Base-by-base conservation (phyloP, 108 stramenopile species). In the Stephanodiscus minutulus region DNA sequence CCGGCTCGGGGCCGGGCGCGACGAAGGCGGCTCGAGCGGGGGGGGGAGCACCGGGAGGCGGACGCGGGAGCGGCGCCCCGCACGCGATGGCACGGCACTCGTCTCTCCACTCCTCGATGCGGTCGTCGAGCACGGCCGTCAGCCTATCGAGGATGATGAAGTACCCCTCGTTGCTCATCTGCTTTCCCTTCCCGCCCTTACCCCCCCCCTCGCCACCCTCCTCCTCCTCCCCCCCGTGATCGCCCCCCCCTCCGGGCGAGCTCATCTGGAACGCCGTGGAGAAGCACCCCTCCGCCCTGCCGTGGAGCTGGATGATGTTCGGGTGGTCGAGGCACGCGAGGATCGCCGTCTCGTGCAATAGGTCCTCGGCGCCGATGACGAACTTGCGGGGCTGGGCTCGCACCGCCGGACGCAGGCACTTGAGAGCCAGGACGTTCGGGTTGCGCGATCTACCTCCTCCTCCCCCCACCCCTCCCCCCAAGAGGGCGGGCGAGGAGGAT, bases 81-180 rank as follows among this genome's bases (percentile, higher is more conserved):
- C 2, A 24, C 4, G 18, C 60, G 36, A 75, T 39, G 15, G 47
- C 37, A 7, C 25, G 67, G 27, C 65, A 76, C 62, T 79, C 77
- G 18, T 72, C 57, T 57, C 59, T 75, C 87, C 84, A 87, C 57
- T 82, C 66, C 13, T 75, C 70, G 47, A 88, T 83, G 10, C 66
- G 64, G 25, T 81, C 75, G 13, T 52, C 48, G 13, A 88, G 76
- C 1, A 79, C 77, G 35, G 59, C 69, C 31, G 64, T 50, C 10
- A 85, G 68, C 35, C 75, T 59, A 52, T 88, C 88, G 60, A 85
- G 57, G n/a, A 88, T 57, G 24, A 88, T 71, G 65, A 82, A 84
- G 58, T 83, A 85, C 47, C 85, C 83, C 25, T 82, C 77, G 37
- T 81, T 66, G 37, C 50, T 65, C 5, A 29, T 3, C 25, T 50